Percentiles rank a stretch among this genome's conserved stretches.
Conservation (phyloP, 495 filamentous ascomycete species). For the Aspergillus taichungensis region DNA sequence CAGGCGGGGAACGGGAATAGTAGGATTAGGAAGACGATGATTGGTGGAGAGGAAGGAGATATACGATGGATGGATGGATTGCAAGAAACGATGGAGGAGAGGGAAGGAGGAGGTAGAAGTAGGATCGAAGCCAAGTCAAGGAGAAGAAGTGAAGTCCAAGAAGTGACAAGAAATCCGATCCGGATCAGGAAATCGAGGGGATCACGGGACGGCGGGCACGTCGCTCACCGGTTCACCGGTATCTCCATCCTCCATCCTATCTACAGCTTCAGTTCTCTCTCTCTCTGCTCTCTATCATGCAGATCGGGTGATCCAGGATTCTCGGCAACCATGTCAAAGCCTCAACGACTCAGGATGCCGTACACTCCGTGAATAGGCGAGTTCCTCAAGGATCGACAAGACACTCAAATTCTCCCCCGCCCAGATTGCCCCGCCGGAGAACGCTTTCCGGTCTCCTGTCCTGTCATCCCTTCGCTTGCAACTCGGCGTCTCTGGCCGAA, state of each 20-base stretch:
- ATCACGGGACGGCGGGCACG: no score
- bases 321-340: neutral
- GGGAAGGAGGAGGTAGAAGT: conserved; percentile 1
- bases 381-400: neutral
- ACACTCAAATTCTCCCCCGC: neutral
- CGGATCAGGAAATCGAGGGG: neutral
- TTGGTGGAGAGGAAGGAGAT: neutral
- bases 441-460: conserved; percentile 8
- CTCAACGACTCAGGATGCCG: no score
- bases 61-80: neutral
- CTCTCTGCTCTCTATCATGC: neutral
- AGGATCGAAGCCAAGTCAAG: no score
- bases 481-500: neutral
- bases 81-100: neutral
- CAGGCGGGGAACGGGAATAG: conserved; percentile 5
- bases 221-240: no score
- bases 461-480: conserved; percentile 1
- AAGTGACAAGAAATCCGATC: neutral
- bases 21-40: conserved; percentile 3
- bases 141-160: neutral
- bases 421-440: conserved; percentile 7
- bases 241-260: neutral
- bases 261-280: neutral
- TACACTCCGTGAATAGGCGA: conserved; percentile 8
- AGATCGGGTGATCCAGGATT: conserved; percentile 16